Evolutionary conservation across 805 yeast species (phyloP), one percentile per base, ranked within the genome.

Genomic region (Saturnispora sanitii): DNA sequence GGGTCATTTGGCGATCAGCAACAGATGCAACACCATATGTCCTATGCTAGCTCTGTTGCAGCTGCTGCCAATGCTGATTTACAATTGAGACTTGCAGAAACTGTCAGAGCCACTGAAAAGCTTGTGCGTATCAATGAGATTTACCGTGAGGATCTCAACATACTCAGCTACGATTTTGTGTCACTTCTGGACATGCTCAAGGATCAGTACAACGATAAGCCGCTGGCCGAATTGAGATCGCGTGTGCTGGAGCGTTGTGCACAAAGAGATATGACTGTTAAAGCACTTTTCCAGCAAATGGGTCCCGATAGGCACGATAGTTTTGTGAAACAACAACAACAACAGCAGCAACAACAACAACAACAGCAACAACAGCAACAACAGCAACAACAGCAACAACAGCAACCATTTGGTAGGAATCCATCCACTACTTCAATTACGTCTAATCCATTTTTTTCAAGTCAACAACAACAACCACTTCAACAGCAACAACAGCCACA

Each of bases 161-260:
- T 65, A 40, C 65, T 71, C 15, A 75, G 74, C 49, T 50, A 65
- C 40, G 85, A 78, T 48, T 62, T 74, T 57, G 68, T 76, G 3
- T 66, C 66, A 29, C 44, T 77, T 7, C 49, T 77, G 9, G 82
- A 76, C 41, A 45, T 58, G 13, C 27, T 60, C 17, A 59, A 54
- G 35, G 63, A 58, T 18, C 31, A 40, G 45, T 2, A 15, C 12
- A 34, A 40, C 22, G 42, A 34, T 22, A 40, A 40, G 28, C 22
- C 11, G 20, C 41, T 64, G 6, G 57, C 54, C 6, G 50, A 48
- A 35, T 49, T 59, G 25, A 56, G 42, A 38, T 49, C 49, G 18
- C 55, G 51, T 37, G 56, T 55, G 11, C 46, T 55, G 33, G 58
- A 54, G 45, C 47, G 64, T 21, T 55, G 58, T 11, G 63, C 66